Evolutionary conservation across 768 basidiomycete species (phyloP), one percentile per base, ranked within the genome.

Genomic region (Sarcomyxa edulis): DNA sequence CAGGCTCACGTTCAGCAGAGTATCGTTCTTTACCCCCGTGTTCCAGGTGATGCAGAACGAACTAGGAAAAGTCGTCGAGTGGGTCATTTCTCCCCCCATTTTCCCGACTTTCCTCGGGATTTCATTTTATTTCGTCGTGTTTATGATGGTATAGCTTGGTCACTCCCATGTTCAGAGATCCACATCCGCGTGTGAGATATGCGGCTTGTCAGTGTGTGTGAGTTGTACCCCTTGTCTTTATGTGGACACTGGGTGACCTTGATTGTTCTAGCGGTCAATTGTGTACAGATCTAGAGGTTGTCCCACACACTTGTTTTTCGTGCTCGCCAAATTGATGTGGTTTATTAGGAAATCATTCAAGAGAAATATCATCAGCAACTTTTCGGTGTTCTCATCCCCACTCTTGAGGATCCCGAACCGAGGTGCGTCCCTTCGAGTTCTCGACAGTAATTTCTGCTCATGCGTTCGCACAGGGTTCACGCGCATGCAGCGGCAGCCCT

Each of bases 131-230:
- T 25, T 5, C 5, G 18, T 25, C 28, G 15, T 33, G 11, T 15
- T 9, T 32, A 2, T 16, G 26, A 35, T 34, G 23, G 35, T 34
- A 7, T 40, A 88, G 87, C 23, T 67, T 91, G 10, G 84, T 91
- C 10, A 71, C 74, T 0, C 87, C 86, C 0, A 78, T 84, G 71
- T 89, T 91, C 52, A 64, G 66, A 20, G 90, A 95, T 54, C 55
- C 77, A 1, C 83, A 93, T 62, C 89, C 90, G 3, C 68, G 73
- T 58, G 86, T 90, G 48, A 50, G 84, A 44, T 60, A 70, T 44
- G 89, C 88, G 2, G 87, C 90, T 30, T 88, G 88, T 60, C 90
- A 93, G 63, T 90, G 88, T 69, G 68, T 90, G 88, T 91, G 69
- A 49, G 70, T 68, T 20, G 6, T 4, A 3, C 28, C 26, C 29